Evolutionary conservation across 2,329 filamentous ascomycete species (phyloP).

Genomic region (Colletotrichum liriopes): DNA sequence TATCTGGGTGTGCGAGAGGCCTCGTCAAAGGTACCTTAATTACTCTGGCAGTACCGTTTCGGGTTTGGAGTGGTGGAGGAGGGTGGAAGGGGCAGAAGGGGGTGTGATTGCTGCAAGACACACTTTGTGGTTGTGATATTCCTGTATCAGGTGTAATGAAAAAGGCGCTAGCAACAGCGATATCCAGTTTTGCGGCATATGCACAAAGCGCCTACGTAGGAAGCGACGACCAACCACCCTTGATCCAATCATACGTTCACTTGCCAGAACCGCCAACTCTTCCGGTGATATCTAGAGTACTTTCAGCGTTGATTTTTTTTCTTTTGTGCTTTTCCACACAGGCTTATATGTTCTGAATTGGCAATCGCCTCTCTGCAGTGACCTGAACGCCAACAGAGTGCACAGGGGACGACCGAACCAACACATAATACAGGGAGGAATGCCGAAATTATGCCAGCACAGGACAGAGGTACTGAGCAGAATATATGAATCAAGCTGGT

Average conservation of each 20-base stretch:
- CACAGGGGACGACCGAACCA: neutral
- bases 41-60: conserved; percentile 36
- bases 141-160: neutral
- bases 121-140: conserved; percentile 26
- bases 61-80: conserved; percentile 40
- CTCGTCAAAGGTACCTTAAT: conserved; percentile 36
- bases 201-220: neutral
- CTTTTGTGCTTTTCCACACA: neutral
- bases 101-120: conserved; percentile 28
- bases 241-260: too few relatives aligned
- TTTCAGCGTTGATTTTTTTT: neutral
- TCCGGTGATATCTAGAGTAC: neutral
- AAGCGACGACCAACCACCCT: conserved; percentile 2
- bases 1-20: conserved; percentile 37
- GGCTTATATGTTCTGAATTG: neutral
- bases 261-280: neutral
- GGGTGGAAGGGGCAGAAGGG: conserved; percentile 33
- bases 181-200: neutral
- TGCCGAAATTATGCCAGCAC: neutral
- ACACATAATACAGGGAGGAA: neutral
- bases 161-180: neutral
- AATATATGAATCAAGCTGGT: neutral
- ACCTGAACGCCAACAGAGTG: neutral
- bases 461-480: neutral
- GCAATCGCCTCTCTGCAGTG: neutral